These are phyloP conservation scores for Candida jianshihensis DNA, from an alignment of 805 yeast species.

Conservation along the genomic window DNA sequence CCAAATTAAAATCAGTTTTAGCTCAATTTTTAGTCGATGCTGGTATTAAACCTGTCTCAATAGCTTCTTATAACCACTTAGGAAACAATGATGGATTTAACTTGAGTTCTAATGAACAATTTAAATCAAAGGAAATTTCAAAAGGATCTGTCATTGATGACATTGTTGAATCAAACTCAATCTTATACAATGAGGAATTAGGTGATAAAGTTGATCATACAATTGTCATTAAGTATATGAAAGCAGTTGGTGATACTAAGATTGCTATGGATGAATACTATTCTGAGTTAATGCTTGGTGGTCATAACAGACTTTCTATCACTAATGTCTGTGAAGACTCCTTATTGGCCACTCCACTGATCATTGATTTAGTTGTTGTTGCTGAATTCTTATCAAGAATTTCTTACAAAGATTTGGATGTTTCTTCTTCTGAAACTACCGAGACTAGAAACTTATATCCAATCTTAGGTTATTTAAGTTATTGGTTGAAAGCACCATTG, in stretches of 20 bases:
- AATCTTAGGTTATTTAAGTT: slow-evolving; percentile 78
- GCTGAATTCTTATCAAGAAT: slow-evolving; percentile 88
- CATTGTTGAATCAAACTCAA: slow-evolving; percentile 80
- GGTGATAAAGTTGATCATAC: slow-evolving; percentile 86
- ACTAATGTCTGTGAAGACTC: slow-evolving; percentile 97
- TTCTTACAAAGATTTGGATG: slow-evolving; percentile 50
- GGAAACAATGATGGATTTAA: slow-evolving; percentile 96
- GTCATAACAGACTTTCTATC: slow-evolving; percentile 89
- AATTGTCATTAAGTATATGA: slow-evolving; percentile 88
- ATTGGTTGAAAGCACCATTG: slow-evolving; percentile 96
- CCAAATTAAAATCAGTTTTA: slow-evolving; percentile 90
- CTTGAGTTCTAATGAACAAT: slow-evolving; percentile 85
- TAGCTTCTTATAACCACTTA: slow-evolving; percentile 92
- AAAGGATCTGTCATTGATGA: slow-evolving; percentile 92
- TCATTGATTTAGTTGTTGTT: slow-evolving; percentile 84
- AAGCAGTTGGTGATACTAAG: slow-evolving; percentile 93
- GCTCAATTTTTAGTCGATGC: slow-evolving; percentile 96
- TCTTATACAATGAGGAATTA: slow-evolving; percentile 71
- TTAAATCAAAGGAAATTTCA: slow-evolving; percentile 91
- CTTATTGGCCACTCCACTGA: slow-evolving; percentile 87
- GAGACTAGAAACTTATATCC: slow-evolving; percentile 59
- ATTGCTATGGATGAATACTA: slow-evolving; percentile 99
- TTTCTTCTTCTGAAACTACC: neutral
- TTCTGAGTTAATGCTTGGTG: slow-evolving; percentile 95
- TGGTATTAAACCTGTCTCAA: slow-evolving; percentile 89